A percentile compares a stretch with the other conserved stretches of the same genome.
phyloP scores from a whole-genome alignment of 202 grass and related monocot species.

The Brachypodium distachyon region DNA sequence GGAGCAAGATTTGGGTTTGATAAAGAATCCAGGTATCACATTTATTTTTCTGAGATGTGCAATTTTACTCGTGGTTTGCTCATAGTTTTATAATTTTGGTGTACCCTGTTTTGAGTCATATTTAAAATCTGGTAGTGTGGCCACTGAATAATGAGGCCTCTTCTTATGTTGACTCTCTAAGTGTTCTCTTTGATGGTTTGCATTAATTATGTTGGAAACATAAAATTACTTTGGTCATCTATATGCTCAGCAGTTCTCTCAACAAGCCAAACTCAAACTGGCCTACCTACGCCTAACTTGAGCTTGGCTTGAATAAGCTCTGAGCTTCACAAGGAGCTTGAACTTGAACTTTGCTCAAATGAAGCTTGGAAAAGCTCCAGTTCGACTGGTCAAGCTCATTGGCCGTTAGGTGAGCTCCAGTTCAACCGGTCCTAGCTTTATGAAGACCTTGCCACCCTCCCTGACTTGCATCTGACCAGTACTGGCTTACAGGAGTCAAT shows the following conservation, averaged over 20 bases:
- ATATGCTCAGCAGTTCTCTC: not conserved
- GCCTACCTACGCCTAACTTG: not conserved
- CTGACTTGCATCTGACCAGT: not conserved
- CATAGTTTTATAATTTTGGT: not conserved
- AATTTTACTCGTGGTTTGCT: not conserved
- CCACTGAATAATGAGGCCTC: not conserved
- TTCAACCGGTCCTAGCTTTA: not conserved
- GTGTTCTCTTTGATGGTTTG: slow-evolving; percentile 7
- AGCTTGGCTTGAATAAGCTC: not conserved
- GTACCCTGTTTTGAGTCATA: not conserved
- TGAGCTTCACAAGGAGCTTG: too few species aligned
- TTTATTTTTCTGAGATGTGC: not conserved
- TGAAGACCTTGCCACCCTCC: not conserved
- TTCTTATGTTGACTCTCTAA: not conserved
- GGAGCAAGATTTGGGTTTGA: slow-evolving; percentile 89
- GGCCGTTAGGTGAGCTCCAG: not conserved
- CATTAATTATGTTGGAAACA: not conserved
- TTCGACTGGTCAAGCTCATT: not conserved
- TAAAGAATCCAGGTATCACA: slow-evolving; percentile 74
- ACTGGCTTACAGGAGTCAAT: not conserved
- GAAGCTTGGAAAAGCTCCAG: not conserved
- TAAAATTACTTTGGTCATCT: not conserved
- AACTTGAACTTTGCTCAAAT: too few species aligned
- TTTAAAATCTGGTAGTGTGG: not conserved
- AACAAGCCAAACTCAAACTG: not conserved